These are phyloP conservation scores for Ganoderma lucidum DNA, from an alignment of 1,284 basidiomycete genomes.

Conservation along the genomic window DNA sequence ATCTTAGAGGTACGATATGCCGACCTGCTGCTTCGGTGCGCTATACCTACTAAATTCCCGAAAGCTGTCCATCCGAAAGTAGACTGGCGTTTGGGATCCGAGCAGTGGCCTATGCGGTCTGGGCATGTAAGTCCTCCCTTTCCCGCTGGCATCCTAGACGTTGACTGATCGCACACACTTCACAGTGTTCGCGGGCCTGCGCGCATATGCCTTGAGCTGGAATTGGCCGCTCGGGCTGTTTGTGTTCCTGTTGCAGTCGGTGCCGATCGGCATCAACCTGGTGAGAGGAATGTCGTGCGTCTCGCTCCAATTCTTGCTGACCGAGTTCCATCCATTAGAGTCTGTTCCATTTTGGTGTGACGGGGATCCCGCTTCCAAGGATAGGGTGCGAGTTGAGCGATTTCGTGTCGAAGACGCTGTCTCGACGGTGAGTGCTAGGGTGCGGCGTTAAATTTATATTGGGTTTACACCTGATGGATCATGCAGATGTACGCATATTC, in stretches of 20 bases:
- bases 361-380: slow-evolving; percentile 3
- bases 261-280: not conserved
- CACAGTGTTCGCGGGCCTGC: not conserved
- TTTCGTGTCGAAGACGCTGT: not conserved
- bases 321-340: not conserved
- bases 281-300: not conserved
- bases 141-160: not conserved
- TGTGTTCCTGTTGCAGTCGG: not conserved
- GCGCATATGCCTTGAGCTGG: not conserved
- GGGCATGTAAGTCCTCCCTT: not conserved
- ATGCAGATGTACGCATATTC: not conserved
- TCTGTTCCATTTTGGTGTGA: not conserved
- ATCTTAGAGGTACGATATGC: not conserved
- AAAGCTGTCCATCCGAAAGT: not conserved
- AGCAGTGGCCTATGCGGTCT: not conserved
- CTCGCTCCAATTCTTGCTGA: not conserved
- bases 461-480: not conserved
- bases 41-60: not conserved
- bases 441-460: not conserved
- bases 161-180: not conserved
- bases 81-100: not conserved
- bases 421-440: not conserved
- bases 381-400: not conserved
- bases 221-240: not conserved
- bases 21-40: not conserved